Evolutionary conservation across 768 basidiomycete genomes (phyloP).

Genomic region (Suillus subaureus): DNA sequence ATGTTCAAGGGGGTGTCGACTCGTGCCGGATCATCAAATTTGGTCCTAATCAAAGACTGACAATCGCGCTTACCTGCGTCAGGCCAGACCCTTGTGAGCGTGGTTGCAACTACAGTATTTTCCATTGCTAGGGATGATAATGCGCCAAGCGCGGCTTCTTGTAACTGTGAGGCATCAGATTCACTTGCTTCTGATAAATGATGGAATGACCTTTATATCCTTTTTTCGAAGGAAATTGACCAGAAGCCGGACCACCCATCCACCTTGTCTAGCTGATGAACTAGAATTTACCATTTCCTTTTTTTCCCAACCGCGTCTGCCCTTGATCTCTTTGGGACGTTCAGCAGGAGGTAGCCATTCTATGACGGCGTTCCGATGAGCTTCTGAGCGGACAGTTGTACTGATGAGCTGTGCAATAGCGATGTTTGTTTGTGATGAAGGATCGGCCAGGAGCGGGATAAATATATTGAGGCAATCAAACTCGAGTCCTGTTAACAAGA

Average conservation of each 20-base stretch:
- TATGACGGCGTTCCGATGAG: conserved; percentile 52
- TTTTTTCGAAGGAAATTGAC: conserved; percentile 48
- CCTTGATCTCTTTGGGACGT: conserved; percentile 54
- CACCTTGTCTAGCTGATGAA: conserved; percentile 47
- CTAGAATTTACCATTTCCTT: conserved; percentile 41
- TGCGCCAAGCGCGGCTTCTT: conserved; percentile 66
- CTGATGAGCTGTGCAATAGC: conserved; percentile 64
- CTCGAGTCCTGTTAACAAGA: conserved; percentile 32
- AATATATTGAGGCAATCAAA: conserved; percentile 64
- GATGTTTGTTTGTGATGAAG: conserved; percentile 42
- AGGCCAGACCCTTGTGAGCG: conserved; percentile 44
- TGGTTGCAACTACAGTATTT: conserved; percentile 52
- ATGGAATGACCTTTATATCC: conserved; percentile 52
- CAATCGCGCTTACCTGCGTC: conserved; percentile 42
- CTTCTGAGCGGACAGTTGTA: conserved; percentile 47
- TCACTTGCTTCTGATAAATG: not conserved
- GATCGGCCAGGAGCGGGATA: conserved; percentile 60
- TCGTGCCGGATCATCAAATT: conserved; percentile 1
- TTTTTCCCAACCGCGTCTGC: conserved; percentile 77
- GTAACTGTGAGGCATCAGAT: conserved; percentile 41
- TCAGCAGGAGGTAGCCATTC: conserved; percentile 68
- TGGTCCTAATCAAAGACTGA: conserved; percentile 13
- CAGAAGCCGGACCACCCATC: conserved; percentile 62
- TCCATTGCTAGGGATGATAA: conserved; percentile 70
- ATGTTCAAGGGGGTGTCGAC: conserved; percentile 35